Evolutionary conservation across 176 grass and related monocot genomes (phyloP).

Genomic region (Saccharum spontaneum): DNA sequence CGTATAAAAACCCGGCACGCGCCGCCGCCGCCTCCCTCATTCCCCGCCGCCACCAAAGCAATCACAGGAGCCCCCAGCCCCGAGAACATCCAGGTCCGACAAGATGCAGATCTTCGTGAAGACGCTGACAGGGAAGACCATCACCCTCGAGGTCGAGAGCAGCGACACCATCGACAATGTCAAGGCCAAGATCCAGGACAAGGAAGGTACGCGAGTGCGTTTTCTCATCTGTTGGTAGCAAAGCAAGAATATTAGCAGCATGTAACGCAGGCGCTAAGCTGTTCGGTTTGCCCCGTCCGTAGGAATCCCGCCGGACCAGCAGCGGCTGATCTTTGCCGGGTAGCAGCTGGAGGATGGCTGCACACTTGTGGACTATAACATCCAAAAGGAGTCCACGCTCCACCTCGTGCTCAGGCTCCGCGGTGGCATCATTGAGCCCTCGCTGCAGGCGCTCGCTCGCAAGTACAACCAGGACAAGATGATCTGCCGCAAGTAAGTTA

Average conservation of each 20-base stretch:
- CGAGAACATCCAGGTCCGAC: not conserved
- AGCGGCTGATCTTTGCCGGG: constrained; percentile 78
- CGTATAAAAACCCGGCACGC: constrained; percentile 18
- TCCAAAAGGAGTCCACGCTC: constrained; percentile 86
- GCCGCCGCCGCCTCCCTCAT: not conserved
- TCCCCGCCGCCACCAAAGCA: not conserved
- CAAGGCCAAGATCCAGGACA: constrained; percentile 96
- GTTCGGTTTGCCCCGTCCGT: not conserved
- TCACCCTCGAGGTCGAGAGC: constrained; percentile 98
- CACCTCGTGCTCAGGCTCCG: constrained; percentile 80
- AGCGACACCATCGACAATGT: constrained; percentile 99
- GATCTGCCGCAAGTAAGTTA: constrained; percentile 76
- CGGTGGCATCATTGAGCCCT: constrained; percentile 64
- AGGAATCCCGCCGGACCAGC: constrained; percentile 90
- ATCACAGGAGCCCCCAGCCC: not conserved
- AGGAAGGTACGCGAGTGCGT: constrained; percentile 32
- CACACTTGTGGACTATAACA: constrained; percentile 89
- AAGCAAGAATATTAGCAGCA: not conserved
- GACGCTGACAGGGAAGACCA: constrained; percentile 94
- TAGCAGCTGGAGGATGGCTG: constrained; percentile 81
- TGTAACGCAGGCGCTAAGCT: not conserved
- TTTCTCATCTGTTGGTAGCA: not conserved
- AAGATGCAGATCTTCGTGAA: constrained; percentile 93
- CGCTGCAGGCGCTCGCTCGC: constrained; percentile 52
- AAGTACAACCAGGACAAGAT: constrained; percentile 69